Conservation (phyloP, 768 basidiomycete genomes). For the Tricholoma terreum region DNA sequence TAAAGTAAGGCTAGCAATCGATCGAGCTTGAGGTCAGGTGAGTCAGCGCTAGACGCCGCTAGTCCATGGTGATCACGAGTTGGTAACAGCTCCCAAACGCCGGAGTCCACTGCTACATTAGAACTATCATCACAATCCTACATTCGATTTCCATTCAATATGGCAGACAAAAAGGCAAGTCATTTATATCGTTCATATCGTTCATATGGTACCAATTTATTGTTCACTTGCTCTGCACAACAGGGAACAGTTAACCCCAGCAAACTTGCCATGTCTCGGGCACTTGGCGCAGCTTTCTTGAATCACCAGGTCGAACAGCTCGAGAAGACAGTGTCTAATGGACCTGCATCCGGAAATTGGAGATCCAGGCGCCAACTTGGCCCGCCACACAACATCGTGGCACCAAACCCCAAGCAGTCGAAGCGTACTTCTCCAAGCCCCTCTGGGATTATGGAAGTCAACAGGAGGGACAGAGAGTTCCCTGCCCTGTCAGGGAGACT, state of each 20-base stretch:
- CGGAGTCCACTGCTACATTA: neutral
- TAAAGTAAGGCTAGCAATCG: no score
- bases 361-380: constrained; percentile 40
- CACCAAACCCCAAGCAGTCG: constrained; percentile 29
- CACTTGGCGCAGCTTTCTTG: constrained; percentile 83
- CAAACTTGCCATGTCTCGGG: constrained; percentile 81
- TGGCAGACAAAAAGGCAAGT: constrained; percentile 33
- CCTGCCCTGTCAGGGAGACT: constrained; percentile 16
- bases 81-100: constrained; percentile 2
- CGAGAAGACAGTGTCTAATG: constrained; percentile 66
- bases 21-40: neutral
- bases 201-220: neutral
- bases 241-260: constrained; percentile 35
- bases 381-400: constrained; percentile 3
- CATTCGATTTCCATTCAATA: constrained; percentile 2
- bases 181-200: neutral
- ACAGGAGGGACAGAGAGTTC: constrained; percentile 26
- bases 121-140: neutral
- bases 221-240: constrained; percentile 4
- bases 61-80: neutral
- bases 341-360: constrained; percentile 58
- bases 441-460: constrained; percentile 30
- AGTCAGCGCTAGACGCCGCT: neutral
- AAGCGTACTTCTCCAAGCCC: constrained; percentile 18
- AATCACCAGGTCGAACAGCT: constrained; percentile 87